Percentiles rank a stretch among this genome's conserved stretches.
phyloP scores from a whole-genome alignment of 2,329 filamentous ascomycete genomes.

The Elsinoe australis region DNA sequence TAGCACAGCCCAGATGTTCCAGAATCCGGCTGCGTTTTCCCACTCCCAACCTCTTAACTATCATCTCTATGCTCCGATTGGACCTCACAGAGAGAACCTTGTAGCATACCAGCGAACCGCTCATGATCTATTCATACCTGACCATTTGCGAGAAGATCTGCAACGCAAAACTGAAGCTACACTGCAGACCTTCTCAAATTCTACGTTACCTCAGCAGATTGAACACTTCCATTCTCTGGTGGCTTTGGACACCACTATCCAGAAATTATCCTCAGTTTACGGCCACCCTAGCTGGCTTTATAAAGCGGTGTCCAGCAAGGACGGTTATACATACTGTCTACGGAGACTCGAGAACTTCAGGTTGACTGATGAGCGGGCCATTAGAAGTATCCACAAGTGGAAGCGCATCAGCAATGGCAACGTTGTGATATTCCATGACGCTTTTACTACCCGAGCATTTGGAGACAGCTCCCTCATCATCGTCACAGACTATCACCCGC shows the following conservation, averaged over 20 bases:
- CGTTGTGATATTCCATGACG: conserved; percentile 80
- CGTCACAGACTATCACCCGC: conserved; percentile 85
- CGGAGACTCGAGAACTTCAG: conserved; percentile 83
- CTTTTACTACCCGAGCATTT: conserved; percentile 88
- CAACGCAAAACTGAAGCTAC: conserved; percentile 83
- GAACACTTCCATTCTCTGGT: conserved; percentile 91
- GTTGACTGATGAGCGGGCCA: conserved; percentile 80
- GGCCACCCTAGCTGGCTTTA: conserved; percentile 91
- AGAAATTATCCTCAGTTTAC: conserved; percentile 71
- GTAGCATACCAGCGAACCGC: conserved; percentile 76
- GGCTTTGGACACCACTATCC: conserved; percentile 71
- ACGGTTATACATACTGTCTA: conserved; percentile 80
- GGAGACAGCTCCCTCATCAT: conserved; percentile 92
- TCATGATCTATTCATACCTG: conserved; percentile 87
- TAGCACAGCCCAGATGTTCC: conserved; percentile 57
- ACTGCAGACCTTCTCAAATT: conserved; percentile 73
- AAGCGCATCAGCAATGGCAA: conserved; percentile 73
- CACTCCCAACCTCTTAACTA: conserved; percentile 57
- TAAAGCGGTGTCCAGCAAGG: conserved; percentile 83
- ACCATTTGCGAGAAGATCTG: conserved; percentile 77
- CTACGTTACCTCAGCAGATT: conserved; percentile 62
- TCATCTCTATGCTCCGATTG: conserved; percentile 84
- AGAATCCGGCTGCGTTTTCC: conserved; percentile 49
- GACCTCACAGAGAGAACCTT: conserved; percentile 72
- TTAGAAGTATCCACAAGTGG: conserved; percentile 81